Evolutionary conservation across 345 rosid genomes (phyloP), one percentile per base, ranked within the genome.

Genomic region (Eucalyptus tenuipes): DNA sequence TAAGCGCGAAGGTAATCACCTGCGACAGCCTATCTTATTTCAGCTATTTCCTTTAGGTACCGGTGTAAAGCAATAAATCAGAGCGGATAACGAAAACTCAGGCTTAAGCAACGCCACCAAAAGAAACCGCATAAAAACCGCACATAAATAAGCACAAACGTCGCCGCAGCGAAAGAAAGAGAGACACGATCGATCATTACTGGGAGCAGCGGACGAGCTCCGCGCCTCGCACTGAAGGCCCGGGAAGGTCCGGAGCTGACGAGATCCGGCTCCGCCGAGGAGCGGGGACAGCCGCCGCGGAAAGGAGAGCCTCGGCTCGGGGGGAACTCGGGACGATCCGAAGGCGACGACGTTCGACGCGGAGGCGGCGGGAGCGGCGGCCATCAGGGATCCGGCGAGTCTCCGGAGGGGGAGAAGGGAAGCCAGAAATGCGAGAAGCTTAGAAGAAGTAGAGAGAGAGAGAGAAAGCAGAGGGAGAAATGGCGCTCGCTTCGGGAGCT

Each of bases 361-460:
- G 53, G 22, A 17, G 53, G 3, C 53, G 53, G 57, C 96, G 68
- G 97, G 91, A 27, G 96, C 92, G 89, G 96, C 97, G 89, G 97
- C 97, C 95, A 94, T 93, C 24, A 91, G 52, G 85, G 92, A 87
- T 87, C 89, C 89, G 88, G 88, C 88, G 49, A 88, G 88, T 45
- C 91, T 90, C 57, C 93, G 89, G 88, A 88, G 85, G 71, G 88
- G 50, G 87, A 89, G 49, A 44, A 85, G 79, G 42, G 93, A 49
- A 93, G 95, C 95, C 95, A 93, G 93, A 52, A 87, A 90, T 90
- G 90, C 87, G 88, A 71, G 53, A 31, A 50, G 33, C 50, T 31
- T 13, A 13, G 44, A 37, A 24, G 40, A 45, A 5, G 48, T 4
- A 50, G 33, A 25, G 33, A 11, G 86, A 55, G 57, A 59, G 84